These are phyloP conservation scores for Penicillium sp. DNA, from an alignment of 2,329 filamentous ascomycete species.

Conservation along the genomic window DNA sequence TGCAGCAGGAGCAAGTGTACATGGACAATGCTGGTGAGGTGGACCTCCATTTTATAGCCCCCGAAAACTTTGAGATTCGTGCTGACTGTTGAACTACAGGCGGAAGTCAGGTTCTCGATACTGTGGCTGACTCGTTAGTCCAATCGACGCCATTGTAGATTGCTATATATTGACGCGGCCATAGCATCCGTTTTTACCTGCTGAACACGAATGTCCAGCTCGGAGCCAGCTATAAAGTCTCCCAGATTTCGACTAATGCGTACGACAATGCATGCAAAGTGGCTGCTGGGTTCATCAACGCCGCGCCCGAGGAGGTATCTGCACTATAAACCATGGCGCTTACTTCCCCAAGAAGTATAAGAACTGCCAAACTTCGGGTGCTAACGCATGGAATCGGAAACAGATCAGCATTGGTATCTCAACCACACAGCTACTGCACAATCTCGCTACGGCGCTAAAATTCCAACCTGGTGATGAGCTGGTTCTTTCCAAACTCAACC, in stretches of 20 bases:
- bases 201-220: constrained; percentile 70
- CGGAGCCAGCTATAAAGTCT: constrained; percentile 65
- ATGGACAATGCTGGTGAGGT: constrained; percentile 65
- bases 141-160: not conserved
- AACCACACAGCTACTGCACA: constrained; percentile 73
- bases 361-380: not conserved
- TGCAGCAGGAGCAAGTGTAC: constrained; percentile 65
- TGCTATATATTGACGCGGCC: not conserved
- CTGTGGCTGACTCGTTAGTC: constrained; percentile 64
- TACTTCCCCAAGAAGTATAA: not conserved
- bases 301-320: constrained; percentile 59
- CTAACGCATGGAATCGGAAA: not conserved
- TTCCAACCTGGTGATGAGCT: constrained; percentile 62
- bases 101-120: constrained; percentile 66
- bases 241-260: constrained; percentile 57
- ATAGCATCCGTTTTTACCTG: constrained; percentile 64
- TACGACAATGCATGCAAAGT: constrained; percentile 62
- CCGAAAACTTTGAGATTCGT: not conserved
- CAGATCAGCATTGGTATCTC: constrained; percentile 59
- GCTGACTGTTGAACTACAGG: constrained; percentile 39
- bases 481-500: constrained; percentile 68
- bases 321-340: not conserved
- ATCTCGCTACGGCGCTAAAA: constrained; percentile 57
- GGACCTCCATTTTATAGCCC: not conserved
- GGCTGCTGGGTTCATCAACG: constrained; percentile 69